Evolutionary conservation across 495 filamentous ascomycete species (phyloP).

Genomic region (Penicillium malachiteum): DNA sequence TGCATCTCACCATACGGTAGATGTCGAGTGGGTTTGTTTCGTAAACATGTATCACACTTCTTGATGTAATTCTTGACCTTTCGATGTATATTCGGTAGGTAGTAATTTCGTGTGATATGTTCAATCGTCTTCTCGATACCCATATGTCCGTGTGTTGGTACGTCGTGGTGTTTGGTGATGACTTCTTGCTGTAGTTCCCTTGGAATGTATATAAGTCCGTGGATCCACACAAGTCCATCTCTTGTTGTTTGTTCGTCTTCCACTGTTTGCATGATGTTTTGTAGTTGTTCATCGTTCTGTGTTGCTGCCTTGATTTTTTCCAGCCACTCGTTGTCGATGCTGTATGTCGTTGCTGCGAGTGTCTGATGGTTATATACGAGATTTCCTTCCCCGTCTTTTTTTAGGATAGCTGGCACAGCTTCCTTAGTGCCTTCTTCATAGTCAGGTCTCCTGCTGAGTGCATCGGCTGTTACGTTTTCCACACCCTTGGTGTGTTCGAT

Average conservation of each 20-base stretch:
- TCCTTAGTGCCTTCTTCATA: slow-evolving; percentile 11
- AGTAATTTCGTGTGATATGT: slow-evolving; percentile 9
- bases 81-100: slow-evolving; percentile 1
- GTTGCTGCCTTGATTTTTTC: neutral
- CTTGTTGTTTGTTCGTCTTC: neutral
- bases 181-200: slow-evolving; percentile 1
- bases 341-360: slow-evolving; percentile 2
- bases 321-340: slow-evolving; percentile 1
- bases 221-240: slow-evolving; percentile 9
- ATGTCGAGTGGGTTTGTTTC: slow-evolving; percentile 5
- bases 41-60: slow-evolving; percentile 4
- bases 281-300: neutral
- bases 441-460: slow-evolving; percentile 13
- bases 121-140: slow-evolving; percentile 10
- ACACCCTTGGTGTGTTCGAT: slow-evolving; percentile 18
- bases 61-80: slow-evolving; percentile 10
- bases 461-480: slow-evolving; percentile 11
- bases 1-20: slow-evolving; percentile 12
- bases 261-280: neutral
- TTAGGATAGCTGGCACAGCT: slow-evolving; percentile 10
- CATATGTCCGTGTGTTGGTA: neutral
- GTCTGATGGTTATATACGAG: slow-evolving; percentile 7
- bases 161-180: slow-evolving; percentile 9
- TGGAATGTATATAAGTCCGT: slow-evolving; percentile 11
- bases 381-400: slow-evolving; percentile 4